These are phyloP conservation scores for Vigna radiata DNA, from an alignment of 306 rosid species.

Conservation along the genomic window DNA sequence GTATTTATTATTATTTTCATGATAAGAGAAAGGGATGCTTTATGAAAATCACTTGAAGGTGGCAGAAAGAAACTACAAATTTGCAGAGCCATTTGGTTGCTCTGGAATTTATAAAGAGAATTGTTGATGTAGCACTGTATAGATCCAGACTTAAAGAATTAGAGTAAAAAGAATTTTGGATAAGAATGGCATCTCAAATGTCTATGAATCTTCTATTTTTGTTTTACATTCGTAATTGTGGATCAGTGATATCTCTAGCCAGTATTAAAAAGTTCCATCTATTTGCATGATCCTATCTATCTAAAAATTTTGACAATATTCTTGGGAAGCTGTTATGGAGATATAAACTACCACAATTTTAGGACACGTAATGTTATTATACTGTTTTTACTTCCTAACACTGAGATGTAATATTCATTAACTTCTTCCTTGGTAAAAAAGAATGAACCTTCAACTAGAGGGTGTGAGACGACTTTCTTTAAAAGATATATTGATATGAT, in stretches of 20 bases:
- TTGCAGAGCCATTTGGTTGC: constrained; percentile 13
- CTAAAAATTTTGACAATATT: constrained; percentile 6
- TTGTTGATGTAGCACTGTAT: neutral
- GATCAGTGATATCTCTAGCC: neutral
- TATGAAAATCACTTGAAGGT: neutral
- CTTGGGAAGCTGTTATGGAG: neutral
- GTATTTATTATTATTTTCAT: neutral
- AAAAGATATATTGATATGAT: neutral
- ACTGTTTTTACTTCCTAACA: neutral
- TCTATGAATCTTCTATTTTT: neutral
- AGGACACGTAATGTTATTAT: neutral
- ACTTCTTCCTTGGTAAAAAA: neutral
- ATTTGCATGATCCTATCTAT: neutral
- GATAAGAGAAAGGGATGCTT: neutral
- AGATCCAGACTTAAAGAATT: neutral
- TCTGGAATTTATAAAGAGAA: neutral
- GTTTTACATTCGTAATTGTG: neutral
- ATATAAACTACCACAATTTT: neutral
- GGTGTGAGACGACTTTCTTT: neutral
- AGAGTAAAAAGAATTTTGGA: neutral
- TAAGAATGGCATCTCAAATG: neutral
- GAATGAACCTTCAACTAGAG: neutral
- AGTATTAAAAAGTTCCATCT: neutral
- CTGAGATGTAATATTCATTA: neutral
- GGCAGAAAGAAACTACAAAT: neutral